Evolutionary conservation across 352 stramenopile species (phyloP).

Genomic region (Phytophthora aleatoria): DNA sequence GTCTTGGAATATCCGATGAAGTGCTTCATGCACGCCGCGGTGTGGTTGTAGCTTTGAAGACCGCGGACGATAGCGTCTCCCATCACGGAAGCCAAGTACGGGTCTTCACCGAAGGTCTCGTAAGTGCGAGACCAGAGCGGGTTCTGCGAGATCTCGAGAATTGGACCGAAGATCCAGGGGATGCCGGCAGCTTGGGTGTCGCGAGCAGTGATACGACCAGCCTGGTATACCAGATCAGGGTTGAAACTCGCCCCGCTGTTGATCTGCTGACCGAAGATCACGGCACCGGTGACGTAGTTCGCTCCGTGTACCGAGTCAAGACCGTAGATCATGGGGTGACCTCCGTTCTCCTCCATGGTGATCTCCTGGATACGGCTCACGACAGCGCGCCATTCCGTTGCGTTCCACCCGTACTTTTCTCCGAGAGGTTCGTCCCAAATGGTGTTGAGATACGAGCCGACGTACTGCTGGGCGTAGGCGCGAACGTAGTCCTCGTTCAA

Average conservation of each 20-base stretch:
- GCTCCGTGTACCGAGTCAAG: slow-evolving; percentile 90
- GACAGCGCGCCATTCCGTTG: slow-evolving; percentile 61
- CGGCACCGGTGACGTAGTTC: slow-evolving; percentile 77
- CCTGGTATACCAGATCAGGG: slow-evolving; percentile 55
- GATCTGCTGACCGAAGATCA: slow-evolving; percentile 89
- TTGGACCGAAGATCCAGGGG: slow-evolving; percentile 88
- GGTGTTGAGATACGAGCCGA: slow-evolving; percentile 89
- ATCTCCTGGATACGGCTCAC: slow-evolving; percentile 79
- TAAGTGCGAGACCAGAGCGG: slow-evolving; percentile 87
- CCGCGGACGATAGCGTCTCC: slow-evolving; percentile 68
- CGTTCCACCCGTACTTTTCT: slow-evolving; percentile 53
- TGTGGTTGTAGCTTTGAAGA: slow-evolving; percentile 69
- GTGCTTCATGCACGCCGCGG: slow-evolving; percentile 87
- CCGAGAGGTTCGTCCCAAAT: slow-evolving; percentile 53
- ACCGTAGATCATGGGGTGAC: slow-evolving; percentile 79
- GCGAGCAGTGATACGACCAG: slow-evolving; percentile 68
- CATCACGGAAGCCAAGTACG: slow-evolving; percentile 76
- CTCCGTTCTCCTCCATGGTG: slow-evolving; percentile 61
- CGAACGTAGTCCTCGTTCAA: slow-evolving; percentile 63
- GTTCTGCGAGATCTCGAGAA: slow-evolving; percentile 83
- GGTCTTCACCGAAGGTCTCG: slow-evolving; percentile 94
- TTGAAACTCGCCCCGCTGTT: slow-evolving; percentile 90
- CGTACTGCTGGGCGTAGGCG: slow-evolving; percentile 65
- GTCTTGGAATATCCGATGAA: slow-evolving; percentile 84
- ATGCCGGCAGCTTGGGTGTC: slow-evolving; percentile 88